Evolutionary conservation across 164 flowering plant genomes (phyloP).

Genomic region (Chimonanthus praecox): DNA sequence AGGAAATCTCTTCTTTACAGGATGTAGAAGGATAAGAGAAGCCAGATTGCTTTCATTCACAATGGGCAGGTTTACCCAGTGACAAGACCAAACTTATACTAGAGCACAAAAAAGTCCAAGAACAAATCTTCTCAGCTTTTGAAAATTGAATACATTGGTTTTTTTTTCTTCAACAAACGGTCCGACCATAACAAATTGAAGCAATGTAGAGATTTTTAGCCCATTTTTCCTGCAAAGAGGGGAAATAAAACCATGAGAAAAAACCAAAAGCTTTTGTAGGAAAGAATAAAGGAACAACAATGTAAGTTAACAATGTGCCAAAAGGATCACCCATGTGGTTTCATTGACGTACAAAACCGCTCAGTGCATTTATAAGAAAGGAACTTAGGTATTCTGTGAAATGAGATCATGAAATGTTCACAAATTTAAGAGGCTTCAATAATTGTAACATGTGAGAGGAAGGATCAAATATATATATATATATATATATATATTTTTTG

Average conservation of each 20-base stretch:
- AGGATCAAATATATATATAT: no score
- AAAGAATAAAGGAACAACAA: background rate
- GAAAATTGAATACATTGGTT: slow-evolving; percentile 16
- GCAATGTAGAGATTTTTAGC: slow-evolving; percentile 75
- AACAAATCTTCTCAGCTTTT: slow-evolving; percentile 6
- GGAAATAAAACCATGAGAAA: background rate
- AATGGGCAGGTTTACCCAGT: background rate
- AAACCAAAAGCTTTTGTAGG: background rate
- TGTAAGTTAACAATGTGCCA: background rate
- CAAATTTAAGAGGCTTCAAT: background rate
- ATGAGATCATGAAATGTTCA: background rate
- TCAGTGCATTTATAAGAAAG: background rate
- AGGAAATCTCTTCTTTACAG: background rate
- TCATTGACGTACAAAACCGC: background rate
- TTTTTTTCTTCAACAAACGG: slow-evolving; percentile 37
- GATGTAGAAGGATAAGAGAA: no score
- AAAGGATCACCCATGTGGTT: background rate
- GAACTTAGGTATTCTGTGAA: background rate
- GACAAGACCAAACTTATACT: background rate
- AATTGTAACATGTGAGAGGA: background rate
- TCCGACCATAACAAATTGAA: slow-evolving; percentile 70
- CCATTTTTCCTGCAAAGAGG: slow-evolving; percentile 65
- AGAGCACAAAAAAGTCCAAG: background rate
- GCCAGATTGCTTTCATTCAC: slow-evolving; percentile 6
- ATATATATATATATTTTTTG: no score